Percentiles rank a stretch among this genome's conserved stretches.
These are phyloP conservation scores for Pythium brassicae DNA, from an alignment of 352 stramenopile genomes.

Conservation along the genomic window DNA sequence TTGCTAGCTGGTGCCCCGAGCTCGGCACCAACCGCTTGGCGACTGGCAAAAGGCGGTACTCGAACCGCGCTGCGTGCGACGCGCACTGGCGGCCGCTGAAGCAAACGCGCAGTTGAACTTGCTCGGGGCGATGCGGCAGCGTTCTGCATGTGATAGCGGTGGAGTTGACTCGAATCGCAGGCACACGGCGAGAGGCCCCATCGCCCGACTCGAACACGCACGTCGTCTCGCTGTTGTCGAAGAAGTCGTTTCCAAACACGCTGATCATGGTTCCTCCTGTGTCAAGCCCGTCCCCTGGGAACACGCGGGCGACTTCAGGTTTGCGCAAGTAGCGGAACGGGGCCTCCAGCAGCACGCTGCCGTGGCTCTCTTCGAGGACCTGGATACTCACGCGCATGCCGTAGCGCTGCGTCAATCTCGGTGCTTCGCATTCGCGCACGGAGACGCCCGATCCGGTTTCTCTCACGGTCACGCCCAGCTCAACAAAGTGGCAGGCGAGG, in stretches of 20 bases:
- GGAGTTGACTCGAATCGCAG: slow-evolving; percentile 18
- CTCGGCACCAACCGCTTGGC: slow-evolving; percentile 17
- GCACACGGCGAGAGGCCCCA: neutral
- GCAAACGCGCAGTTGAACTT: slow-evolving; percentile 28
- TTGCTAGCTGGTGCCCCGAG: slow-evolving; percentile 14
- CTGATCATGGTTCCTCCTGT: neutral
- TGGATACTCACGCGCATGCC: slow-evolving; percentile 7
- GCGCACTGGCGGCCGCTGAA: slow-evolving; percentile 20
- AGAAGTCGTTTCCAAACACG: slow-evolving; percentile 18
- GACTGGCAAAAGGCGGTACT: slow-evolving; percentile 15
- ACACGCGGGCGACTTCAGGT: slow-evolving; percentile 9
- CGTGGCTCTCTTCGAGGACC: slow-evolving; percentile 24
- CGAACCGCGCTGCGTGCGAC: slow-evolving; percentile 8
- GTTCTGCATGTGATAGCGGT: slow-evolving; percentile 26
- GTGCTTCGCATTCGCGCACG: neutral
- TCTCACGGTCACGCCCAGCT: slow-evolving; percentile 3
- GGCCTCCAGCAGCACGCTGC: slow-evolving; percentile 17
- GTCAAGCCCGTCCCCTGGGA: slow-evolving; percentile 9
- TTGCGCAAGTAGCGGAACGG: slow-evolving; percentile 20
- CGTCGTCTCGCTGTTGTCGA: slow-evolving; percentile 8
- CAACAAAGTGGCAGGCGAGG: slow-evolving; percentile 20
- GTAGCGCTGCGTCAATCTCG: neutral
- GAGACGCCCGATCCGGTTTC: neutral
- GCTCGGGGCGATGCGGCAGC: slow-evolving; percentile 21
- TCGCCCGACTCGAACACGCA: slow-evolving; percentile 8